Percentiles rank a stretch among this genome's conserved stretches.
These are phyloP conservation scores for Aspergillus sp. DNA, from an alignment of 2,329 filamentous ascomycete genomes.

Conservation along the genomic window DNA sequence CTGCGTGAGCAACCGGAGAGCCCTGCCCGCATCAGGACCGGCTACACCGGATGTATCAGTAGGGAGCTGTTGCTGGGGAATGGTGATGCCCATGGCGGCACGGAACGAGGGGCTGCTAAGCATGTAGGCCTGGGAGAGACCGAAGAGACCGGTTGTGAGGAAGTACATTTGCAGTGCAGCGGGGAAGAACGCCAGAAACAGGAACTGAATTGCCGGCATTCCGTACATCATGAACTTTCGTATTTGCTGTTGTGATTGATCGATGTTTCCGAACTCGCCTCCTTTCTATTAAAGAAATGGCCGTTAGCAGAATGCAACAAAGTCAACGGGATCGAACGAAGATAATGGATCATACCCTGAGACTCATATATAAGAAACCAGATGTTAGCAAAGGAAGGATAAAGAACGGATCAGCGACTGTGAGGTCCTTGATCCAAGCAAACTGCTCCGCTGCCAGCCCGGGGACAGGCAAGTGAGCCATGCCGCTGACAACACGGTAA, in stretches of 20 bases:
- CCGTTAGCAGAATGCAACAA: background rate
- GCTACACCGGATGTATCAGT: background rate
- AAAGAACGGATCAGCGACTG: slow-evolving; percentile 72
- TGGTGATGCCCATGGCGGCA: slow-evolving; percentile 25
- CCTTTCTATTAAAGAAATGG: slow-evolving; percentile 31
- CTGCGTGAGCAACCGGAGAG: slow-evolving; percentile 21
- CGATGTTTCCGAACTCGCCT: slow-evolving; percentile 35
- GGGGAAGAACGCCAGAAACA: slow-evolving; percentile 57
- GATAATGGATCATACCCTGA: slow-evolving; percentile 52
- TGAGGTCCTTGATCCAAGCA: slow-evolving; percentile 78
- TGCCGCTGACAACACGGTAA: slow-evolving; percentile 73
- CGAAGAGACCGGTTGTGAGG: slow-evolving; percentile 41
- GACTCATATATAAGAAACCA: slow-evolving; percentile 55
- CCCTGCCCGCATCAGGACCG: slow-evolving; percentile 5
- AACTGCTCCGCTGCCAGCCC: slow-evolving; percentile 69
- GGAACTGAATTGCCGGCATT: slow-evolving; percentile 54
- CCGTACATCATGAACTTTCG: slow-evolving; percentile 39
- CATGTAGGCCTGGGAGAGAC: slow-evolving; percentile 45
- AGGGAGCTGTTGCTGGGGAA: slow-evolving; percentile 11
- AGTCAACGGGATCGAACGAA: background rate
- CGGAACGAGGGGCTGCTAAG: slow-evolving; percentile 41
- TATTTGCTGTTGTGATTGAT: slow-evolving; percentile 26
- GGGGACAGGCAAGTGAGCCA: slow-evolving; percentile 77
- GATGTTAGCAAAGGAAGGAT: slow-evolving; percentile 67
- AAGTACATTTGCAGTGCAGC: slow-evolving; percentile 65